A percentile compares a stretch with the other conserved stretches of the same genome.
phyloP scores from a whole-genome alignment of 495 filamentous ascomycete species.

The Parathielavia hyrcaniae region DNA sequence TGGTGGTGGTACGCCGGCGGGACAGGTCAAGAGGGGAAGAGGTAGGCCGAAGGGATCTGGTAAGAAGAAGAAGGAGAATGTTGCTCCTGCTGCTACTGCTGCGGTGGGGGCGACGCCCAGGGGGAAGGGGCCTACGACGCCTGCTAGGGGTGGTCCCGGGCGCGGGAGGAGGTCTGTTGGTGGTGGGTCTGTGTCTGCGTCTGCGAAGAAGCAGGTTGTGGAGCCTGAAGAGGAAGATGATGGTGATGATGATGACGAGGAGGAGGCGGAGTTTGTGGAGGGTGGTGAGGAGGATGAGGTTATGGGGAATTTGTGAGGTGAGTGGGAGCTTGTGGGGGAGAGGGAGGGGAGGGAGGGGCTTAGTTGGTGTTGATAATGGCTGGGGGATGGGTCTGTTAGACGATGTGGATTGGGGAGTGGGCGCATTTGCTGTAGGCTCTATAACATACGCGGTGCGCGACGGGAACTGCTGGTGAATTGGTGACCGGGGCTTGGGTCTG shows the following conservation, averaged over 20 bases:
- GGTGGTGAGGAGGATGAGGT: not conserved
- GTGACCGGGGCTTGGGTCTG: no score
- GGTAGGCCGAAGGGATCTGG: conserved; percentile 1
- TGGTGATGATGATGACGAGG: conserved; percentile 1
- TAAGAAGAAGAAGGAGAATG: not conserved
- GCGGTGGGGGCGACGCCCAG: not conserved
- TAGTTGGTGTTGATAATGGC: no score
- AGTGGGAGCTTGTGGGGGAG: no score
- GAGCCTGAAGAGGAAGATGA: conserved; percentile 1
- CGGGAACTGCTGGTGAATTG: no score
- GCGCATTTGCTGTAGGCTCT: no score
- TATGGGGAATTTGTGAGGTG: not conserved
- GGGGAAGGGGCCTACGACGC: conserved; percentile 1
- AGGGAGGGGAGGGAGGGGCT: no score
- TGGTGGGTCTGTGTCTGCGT: not conserved
- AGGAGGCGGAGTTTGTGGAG: not conserved
- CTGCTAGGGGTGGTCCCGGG: conserved; percentile 7
- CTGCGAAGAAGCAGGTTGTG: not conserved
- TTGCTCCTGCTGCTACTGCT: conserved; percentile 2
- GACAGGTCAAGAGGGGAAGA: conserved; percentile 6
- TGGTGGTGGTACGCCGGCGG: not conserved
- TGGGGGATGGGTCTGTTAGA: no score
- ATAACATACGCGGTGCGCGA: no score
- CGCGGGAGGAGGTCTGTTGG: conserved; percentile 1
- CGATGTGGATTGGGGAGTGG: no score